phyloP scores from a whole-genome alignment of 768 basidiomycete species.

The Candolleomyces aberdarensis region DNA sequence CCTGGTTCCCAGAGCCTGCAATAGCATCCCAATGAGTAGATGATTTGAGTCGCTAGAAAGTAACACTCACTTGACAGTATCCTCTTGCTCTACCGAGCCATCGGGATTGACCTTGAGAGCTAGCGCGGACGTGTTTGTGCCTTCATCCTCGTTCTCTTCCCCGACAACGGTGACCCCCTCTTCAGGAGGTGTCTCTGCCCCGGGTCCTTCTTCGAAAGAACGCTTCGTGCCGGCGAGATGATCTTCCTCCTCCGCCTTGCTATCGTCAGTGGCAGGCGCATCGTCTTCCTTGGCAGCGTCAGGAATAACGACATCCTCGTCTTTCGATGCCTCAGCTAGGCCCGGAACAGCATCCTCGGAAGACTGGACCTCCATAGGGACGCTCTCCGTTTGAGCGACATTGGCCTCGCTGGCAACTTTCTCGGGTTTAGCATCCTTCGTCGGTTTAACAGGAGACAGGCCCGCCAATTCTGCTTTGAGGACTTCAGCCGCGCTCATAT shows the following conservation, averaged over 20 bases:
- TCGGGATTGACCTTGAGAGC: constrained; percentile 82
- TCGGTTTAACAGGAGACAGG: constrained; percentile 41
- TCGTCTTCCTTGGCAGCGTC: background rate
- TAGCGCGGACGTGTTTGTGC: constrained; percentile 25
- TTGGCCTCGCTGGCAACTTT: constrained; percentile 13
- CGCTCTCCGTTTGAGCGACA: background rate
- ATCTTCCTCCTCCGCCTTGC: background rate
- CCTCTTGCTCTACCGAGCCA: constrained; percentile 92
- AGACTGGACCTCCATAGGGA: background rate
- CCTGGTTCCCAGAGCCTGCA: constrained; percentile 91
- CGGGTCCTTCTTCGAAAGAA: constrained; percentile 46
- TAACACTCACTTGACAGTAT: constrained; percentile 78
- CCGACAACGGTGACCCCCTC: constrained; percentile 48
- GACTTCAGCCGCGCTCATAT: constrained; percentile 93
- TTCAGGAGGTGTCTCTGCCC: constrained; percentile 32
- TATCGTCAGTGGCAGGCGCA: background rate
- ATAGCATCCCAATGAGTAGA: constrained; percentile 8
- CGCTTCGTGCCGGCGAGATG: constrained; percentile 35
- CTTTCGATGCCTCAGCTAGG: background rate
- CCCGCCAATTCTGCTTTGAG: constrained; percentile 86
- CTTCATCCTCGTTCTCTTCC: constrained; percentile 55
- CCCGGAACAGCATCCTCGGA: constrained; percentile 4
- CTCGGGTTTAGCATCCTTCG: constrained; percentile 16
- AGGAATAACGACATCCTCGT: background rate
- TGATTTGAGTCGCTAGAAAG: background rate